Conservation (phyloP, 352 stramenopile species). For the Elongisporangium undulatum region DNA sequence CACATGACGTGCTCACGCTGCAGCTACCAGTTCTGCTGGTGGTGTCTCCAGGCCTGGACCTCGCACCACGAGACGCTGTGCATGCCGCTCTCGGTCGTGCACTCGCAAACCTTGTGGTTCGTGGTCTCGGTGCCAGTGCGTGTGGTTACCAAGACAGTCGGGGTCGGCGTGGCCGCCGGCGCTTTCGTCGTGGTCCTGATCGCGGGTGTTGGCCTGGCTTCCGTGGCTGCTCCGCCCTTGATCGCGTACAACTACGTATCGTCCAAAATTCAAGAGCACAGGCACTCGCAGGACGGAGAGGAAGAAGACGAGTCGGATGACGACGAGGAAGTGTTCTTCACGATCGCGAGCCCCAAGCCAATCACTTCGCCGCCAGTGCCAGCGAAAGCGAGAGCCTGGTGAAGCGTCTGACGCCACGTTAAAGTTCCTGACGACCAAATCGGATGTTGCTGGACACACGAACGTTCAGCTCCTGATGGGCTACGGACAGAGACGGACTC, state of each 20-base stretch:
- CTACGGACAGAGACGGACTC: not conserved
- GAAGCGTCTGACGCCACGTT: not conserved
- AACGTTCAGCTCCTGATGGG: not conserved
- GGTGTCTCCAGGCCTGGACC: slow-evolving; percentile 60
- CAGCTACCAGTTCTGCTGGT: slow-evolving; percentile 83
- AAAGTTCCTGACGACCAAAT: not conserved
- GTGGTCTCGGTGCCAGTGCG: slow-evolving; percentile 61
- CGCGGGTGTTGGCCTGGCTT: slow-evolving; percentile 53
- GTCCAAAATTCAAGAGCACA: slow-evolving; percentile 1
- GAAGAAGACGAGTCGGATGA: not conserved
- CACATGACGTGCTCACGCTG: slow-evolving; percentile 87
- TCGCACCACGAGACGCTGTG: slow-evolving; percentile 73
- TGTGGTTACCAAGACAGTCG: slow-evolving; percentile 62
- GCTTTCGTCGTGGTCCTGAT: slow-evolving; percentile 45
- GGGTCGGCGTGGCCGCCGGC: slow-evolving; percentile 19
- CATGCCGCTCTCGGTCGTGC: slow-evolving; percentile 56
- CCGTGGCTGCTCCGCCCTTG: slow-evolving; percentile 61
- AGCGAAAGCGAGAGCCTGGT: slow-evolving; percentile 1
- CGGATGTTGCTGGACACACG: not conserved
- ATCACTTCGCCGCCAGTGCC: not conserved
- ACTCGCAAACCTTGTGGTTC: slow-evolving; percentile 58
- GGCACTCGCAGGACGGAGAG: not conserved
- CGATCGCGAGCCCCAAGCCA: not conserved
- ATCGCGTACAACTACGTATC: slow-evolving; percentile 46
- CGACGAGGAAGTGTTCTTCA: not conserved